Evolutionary conservation across 2,329 filamentous ascomycete species (phyloP), one percentile per base, ranked within the genome.

Genomic region (Stagonosporopsis tanaceti): DNA sequence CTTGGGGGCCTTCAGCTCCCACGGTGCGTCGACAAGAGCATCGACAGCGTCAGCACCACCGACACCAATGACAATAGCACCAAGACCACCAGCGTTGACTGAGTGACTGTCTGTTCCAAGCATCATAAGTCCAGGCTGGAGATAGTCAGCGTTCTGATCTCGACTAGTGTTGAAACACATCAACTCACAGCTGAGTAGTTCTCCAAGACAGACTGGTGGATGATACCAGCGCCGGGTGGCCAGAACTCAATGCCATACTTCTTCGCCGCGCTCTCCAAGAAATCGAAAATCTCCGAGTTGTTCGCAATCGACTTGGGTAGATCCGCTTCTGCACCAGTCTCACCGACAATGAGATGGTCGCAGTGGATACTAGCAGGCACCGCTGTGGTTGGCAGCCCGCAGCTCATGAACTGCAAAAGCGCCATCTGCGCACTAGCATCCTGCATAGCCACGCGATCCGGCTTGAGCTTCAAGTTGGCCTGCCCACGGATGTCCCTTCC

Each of bases 391-490:
- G 90, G 90, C 51, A 99, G 84, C 53, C 92, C 91, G 78, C 95
- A 99, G 27, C 91, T 92, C 94, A 99, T 99, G 84, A 99, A 99
- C 79, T 99, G 95, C 68, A 99, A 82, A 64, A 99, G 82, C 1
- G 95, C 95, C 95, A 99, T 99, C 81, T 99, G 95, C 6, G 95
- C 95, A 28, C 92, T 97, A 14, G 95, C 95, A 82, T 99, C 95
- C 80, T 99, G 95, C 95, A 99, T 99, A 64, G 96, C 96, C 67
- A 98, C 95, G 50, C 95, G 87, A 77, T 99, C 95, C 22, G 95
- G 95, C 79, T 97, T 97, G 77, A 99, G 89, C 82, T 96, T 96
- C 79, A 99, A 84, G 76, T 96, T 98, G 47, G 93, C 93, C 73
- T 88, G 88, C 66, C 94, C 94, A 39, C 95, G 88, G 61, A 99